Base-by-base conservation (phyloP, 495 filamentous ascomycete genomes). In the Xylaria bambusicola region DNA sequence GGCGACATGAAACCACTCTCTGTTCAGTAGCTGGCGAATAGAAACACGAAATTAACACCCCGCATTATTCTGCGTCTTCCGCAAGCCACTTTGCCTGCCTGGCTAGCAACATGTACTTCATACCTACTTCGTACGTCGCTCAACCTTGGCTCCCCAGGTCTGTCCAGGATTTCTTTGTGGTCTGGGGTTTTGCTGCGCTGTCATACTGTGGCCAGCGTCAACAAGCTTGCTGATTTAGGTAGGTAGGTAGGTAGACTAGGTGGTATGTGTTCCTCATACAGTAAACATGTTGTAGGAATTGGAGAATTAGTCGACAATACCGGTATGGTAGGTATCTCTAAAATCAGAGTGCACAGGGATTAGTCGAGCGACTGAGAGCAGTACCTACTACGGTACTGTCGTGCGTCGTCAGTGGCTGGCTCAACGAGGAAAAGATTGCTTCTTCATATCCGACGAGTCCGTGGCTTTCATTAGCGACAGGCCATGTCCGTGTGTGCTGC, bases 21-120 rank as follows among this genome's bases (percentile, higher is more conserved):
- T n/a, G 52, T 7, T 31, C 0, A 15, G 6, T 15, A 21, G 13
- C 35, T 13, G 36, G 6, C 56, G 47, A 58, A 58, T 58, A 51
- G 56, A 51, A 58, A 44, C 6, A 31, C 56, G 8, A 31, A 12
- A 6, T 23, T n/a, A 18, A 36, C 1, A 46, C 56, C 56, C 56
- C 46, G 56, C 56, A 45, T n/a, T n/a, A n/a, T 51, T 58, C 40
- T 58, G 56, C 48, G 56, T 18, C 17, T 51, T 26, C 36, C 56
- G n/a, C n/a, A 51, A 42, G 56, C 55, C 35, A 58, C 35, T 31
- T n/a, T 6, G 12, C 36, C 36, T n/a, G n/a, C n/a, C n/a, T n/a
- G n/a, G n/a, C n/a, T n/a, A n/a, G n/a, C n/a, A n/a, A n/a, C n/a
- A n/a, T n/a, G n/a, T n/a, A n/a, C n/a, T n/a, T n/a, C n/a, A 10